Conservation (phyloP, 1,139 yeast genomes). For the Candida freyschussii region DNA sequence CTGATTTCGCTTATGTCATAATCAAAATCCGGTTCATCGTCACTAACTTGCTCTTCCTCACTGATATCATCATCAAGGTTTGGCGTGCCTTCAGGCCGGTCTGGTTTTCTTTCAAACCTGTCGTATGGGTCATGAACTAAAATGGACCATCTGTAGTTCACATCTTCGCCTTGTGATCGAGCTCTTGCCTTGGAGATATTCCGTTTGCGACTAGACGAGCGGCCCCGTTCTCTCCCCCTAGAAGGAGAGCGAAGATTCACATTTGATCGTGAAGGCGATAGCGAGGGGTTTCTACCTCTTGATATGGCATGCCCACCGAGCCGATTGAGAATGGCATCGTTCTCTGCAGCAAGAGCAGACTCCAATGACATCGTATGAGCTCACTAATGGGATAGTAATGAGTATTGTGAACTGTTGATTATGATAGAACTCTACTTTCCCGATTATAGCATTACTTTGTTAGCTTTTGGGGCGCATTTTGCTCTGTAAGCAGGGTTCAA, state of each 20-base stretch:
- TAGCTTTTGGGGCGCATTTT: too few species aligned
- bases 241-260: constrained; percentile 14
- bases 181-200: constrained; percentile 11
- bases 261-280: constrained; percentile 8
- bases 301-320: too few species aligned
- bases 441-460: too few species aligned
- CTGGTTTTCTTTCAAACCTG: constrained; percentile 31
- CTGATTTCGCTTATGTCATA: constrained; percentile 59
- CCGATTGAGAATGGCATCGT: too few species aligned
- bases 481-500: too few species aligned
- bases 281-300: constrained; percentile 12
- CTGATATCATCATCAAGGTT: constrained; percentile 37
- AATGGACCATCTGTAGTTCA: constrained; percentile 29
- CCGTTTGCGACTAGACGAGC: constrained; percentile 7
- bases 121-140: constrained; percentile 53
- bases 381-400: too few species aligned
- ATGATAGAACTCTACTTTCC: too few species aligned
- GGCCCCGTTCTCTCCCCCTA: constrained; percentile 23
- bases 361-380: constrained; percentile 40
- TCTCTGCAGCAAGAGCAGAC: constrained; percentile 42
- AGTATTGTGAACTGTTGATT: too few species aligned
- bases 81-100: constrained; percentile 8
- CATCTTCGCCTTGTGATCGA: constrained; percentile 15
- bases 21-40: constrained; percentile 54
- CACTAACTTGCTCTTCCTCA: constrained; percentile 66